phyloP scores from a whole-genome alignment of 2,329 filamentous ascomycete genomes.

The Neopestalotiopsis clavispora region DNA sequence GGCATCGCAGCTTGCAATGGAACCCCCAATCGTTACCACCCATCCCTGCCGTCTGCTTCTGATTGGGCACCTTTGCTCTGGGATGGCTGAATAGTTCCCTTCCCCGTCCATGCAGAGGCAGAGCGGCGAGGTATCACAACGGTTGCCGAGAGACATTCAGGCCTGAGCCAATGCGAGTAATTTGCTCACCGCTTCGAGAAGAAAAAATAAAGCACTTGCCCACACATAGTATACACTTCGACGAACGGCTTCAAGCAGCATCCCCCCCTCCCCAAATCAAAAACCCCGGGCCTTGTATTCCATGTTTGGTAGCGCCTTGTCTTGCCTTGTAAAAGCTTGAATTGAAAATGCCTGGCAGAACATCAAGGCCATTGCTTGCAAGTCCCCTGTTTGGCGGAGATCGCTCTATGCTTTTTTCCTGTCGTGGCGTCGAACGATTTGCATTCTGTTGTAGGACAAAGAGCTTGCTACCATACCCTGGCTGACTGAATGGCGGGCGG shows the following conservation, averaged over 20 bases:
- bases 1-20: not conserved
- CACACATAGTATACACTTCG: not conserved
- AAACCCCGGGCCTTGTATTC: constrained; percentile 6
- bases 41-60: not conserved
- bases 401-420: not conserved
- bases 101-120: constrained; percentile 3
- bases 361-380: not conserved
- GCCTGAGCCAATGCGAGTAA: constrained; percentile 10
- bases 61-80: constrained; percentile 14
- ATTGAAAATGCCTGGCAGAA: not conserved
- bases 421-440: not conserved
- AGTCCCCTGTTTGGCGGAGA: not conserved
- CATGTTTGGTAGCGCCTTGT: constrained; percentile 4
- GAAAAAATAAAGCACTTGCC: no score
- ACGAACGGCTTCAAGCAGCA: not conserved
- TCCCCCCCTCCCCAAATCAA: not conserved
- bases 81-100: constrained; percentile 13
- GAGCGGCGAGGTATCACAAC: constrained; percentile 8
- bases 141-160: not conserved
- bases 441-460: not conserved
- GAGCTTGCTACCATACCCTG: not conserved
- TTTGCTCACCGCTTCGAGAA: constrained; percentile 11
- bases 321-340: not conserved
- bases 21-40: not conserved
- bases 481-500: not conserved